Evolutionary conservation across 2,329 filamentous ascomycete genomes (phyloP).

Genomic region (Neonectria coccinea): DNA sequence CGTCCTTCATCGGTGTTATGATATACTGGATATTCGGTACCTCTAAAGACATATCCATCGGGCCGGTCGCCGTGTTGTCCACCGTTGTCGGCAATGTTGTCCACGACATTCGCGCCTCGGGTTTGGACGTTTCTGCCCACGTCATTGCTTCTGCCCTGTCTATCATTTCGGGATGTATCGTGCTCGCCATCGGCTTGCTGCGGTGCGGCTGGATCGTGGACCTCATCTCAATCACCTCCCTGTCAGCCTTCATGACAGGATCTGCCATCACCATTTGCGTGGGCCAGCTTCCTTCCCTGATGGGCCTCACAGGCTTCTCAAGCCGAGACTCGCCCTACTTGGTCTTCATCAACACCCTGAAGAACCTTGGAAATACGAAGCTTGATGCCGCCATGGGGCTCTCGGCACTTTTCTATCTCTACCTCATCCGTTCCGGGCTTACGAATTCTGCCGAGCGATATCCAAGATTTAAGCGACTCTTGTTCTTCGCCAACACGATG

Average conservation of each 20-base stretch:
- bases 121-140: constrained; percentile 70
- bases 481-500: constrained; percentile 93
- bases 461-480: constrained; percentile 76
- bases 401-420: constrained; percentile 82
- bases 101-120: constrained; percentile 65
- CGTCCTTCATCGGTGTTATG: constrained; percentile 94
- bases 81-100: constrained; percentile 89
- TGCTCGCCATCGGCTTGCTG: constrained; percentile 81
- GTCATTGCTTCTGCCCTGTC: constrained; percentile 83
- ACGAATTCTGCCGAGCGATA: constrained; percentile 74
- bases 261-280: constrained; percentile 89
- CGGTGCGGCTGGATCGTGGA: constrained; percentile 92
- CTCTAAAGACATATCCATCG: constrained; percentile 98
- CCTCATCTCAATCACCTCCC: constrained; percentile 88
- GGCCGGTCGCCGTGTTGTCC: constrained; percentile 95
- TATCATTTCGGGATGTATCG: constrained; percentile 81
- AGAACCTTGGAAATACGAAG: constrained; percentile 73
- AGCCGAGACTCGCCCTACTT: constrained; percentile 83
- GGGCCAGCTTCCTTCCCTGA: constrained; percentile 83
- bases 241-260: constrained; percentile 97
- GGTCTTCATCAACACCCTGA: constrained; percentile 86
- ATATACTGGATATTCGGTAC: constrained; percentile 99
- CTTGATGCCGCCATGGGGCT: constrained; percentile 91
- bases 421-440: constrained; percentile 77
- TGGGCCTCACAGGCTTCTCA: constrained; percentile 82